Evolutionary conservation across 805 yeast species (phyloP).

Genomic region (Starmerella davenportii): DNA sequence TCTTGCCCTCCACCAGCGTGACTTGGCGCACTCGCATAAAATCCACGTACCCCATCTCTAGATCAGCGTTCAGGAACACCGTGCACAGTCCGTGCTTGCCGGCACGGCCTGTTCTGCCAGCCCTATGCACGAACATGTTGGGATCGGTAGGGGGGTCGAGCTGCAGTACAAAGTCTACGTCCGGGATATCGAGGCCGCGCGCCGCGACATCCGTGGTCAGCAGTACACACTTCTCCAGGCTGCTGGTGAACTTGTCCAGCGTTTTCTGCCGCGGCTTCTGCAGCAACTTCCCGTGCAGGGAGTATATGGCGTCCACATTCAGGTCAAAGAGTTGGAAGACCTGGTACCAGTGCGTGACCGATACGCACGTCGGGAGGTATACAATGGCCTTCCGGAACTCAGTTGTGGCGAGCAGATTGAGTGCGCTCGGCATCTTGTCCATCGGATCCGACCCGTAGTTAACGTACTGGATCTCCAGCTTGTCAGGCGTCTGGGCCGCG

Average conservation of each 20-base stretch:
- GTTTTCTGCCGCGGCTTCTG: constrained; percentile 65
- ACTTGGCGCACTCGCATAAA: constrained; percentile 62
- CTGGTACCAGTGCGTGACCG: constrained; percentile 49
- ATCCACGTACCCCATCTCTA: constrained; percentile 66
- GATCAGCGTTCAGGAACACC: constrained; percentile 50
- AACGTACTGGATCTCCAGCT: constrained; percentile 34
- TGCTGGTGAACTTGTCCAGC: constrained; percentile 37
- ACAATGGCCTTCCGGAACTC: constrained; percentile 68
- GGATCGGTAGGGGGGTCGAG: constrained; percentile 90
- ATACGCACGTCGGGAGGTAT: constrained; percentile 77
- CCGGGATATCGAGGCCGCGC: constrained; percentile 87
- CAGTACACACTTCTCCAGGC: constrained; percentile 36
- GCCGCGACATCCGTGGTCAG: constrained; percentile 98
- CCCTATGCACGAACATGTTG: constrained; percentile 76
- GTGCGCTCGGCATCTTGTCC: constrained; percentile 39
- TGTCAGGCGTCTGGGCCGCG: constrained; percentile 31
- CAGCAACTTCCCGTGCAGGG: constrained; percentile 82
- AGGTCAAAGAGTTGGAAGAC: constrained; percentile 9
- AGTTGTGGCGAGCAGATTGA: constrained; percentile 35
- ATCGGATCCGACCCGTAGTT: constrained; percentile 42
- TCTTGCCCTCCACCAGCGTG: constrained; percentile 23
- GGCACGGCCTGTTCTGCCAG: constrained; percentile 92
- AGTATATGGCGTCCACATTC: constrained; percentile 30
- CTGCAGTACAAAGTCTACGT: constrained; percentile 86
- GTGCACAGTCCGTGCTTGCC: constrained; percentile 67